Evolutionary conservation across 371 early-diverging fungal genomes (phyloP).

Genomic region (Quaeritorhiza haematococci): DNA sequence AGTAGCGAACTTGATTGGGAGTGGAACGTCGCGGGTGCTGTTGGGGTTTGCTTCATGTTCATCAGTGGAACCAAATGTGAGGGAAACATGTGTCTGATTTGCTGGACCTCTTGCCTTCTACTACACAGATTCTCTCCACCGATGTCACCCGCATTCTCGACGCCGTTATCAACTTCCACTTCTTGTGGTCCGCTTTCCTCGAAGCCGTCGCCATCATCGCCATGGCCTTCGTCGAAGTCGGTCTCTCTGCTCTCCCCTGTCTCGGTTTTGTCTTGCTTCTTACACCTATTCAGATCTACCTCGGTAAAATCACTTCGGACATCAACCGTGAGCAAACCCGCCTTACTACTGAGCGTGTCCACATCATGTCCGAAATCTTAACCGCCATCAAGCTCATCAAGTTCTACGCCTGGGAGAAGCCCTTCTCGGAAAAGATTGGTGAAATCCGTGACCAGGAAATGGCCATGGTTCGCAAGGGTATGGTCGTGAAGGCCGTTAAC

Average conservation of each 20-base stretch:
- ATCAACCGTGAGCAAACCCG: conserved; percentile 32
- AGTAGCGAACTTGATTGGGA: too few relatives aligned
- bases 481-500: conserved; percentile 48
- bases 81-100: too few relatives aligned
- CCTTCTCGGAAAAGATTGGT: conserved; percentile 27
- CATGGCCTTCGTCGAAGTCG: conserved; percentile 47
- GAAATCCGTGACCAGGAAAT: conserved; percentile 49
- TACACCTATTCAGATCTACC: conserved; percentile 57
- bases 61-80: too few relatives aligned
- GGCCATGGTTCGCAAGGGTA: conserved; percentile 31
- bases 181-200: conserved; percentile 61
- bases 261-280: conserved; percentile 47
- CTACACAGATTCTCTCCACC: too few relatives aligned
- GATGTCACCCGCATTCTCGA: conserved; percentile 63
- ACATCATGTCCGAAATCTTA: conserved; percentile 64
- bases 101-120: too few relatives aligned
- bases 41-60: too few relatives aligned
- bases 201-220: conserved; percentile 49
- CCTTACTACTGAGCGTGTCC: conserved; percentile 56
- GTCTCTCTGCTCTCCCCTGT: conserved; percentile 49
- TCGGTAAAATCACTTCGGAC: conserved; percentile 45
- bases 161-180: conserved; percentile 61
- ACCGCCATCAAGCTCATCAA: conserved; percentile 73
- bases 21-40: too few relatives aligned
- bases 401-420: conserved; percentile 68